Base-by-base conservation (phyloP, 1,284 basidiomycete genomes). In the Tausonia pullulans region DNA sequence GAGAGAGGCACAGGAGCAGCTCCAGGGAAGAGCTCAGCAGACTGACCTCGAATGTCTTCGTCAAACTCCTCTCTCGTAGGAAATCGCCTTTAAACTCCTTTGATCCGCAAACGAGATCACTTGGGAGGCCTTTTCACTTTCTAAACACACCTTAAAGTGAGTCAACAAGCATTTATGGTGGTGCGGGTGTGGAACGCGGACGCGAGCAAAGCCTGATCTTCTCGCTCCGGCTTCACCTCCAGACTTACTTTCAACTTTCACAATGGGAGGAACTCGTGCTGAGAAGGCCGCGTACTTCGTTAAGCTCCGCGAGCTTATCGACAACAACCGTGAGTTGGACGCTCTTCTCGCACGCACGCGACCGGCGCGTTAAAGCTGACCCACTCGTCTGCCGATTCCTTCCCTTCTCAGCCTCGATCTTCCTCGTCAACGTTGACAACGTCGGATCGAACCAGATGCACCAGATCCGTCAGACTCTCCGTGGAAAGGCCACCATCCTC, bases 371-470 rank as follows among this genome's bases (percentile, higher is more conserved):
- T 11, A 14, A 5, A 27, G 45, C 44, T 8, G 39, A 46, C 46
- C 40, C 14, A 14, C 16, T 50, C 46, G 43, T 49, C 10, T 27
- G 27, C 27, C 27, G 27, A 27, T 39, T 60, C n/a, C 61, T 57
- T 45, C 68, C 39, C 41, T 53, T 55, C 27, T 44, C 71, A 95
- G 91, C 90, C 76, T 91, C 95, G 69, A 92, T 98, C 81, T 98
- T 99, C 83, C 78, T 98, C 70, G 95, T 98, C 82, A 98, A 98
- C 80, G 92, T 98, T 75, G 96, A 98, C 86, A 98, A 98, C 80
- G 95, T 99, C 75, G 91, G 91, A 68, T 98, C 94, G 69, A 96
- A 98, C 84, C 96, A 99, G 81, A 52, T 94, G 91, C 93, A 96
- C 78, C 92, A 96, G 79, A 98, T 98, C 76, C 94, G 96, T 82